Conservation (phyloP, 2,329 filamentous ascomycete genomes). For the Microsporum ferrugineum region DNA sequence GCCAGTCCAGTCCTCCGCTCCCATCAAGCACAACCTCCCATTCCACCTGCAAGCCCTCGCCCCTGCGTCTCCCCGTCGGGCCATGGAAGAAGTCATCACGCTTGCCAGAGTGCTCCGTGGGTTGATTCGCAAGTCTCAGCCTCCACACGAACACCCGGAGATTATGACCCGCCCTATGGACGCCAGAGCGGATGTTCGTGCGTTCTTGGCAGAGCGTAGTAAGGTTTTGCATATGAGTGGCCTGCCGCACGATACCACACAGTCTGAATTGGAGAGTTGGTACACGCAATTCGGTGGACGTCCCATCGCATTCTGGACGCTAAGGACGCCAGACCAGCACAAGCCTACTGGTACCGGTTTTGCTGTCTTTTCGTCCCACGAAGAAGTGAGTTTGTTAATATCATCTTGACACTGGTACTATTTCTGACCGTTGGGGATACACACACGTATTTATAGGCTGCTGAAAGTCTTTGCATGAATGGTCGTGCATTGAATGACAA, state of each 20-base stretch:
- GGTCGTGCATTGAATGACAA: constrained; percentile 96
- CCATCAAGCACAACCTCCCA: constrained; percentile 96
- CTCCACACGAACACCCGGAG: constrained; percentile 83
- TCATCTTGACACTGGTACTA: constrained; percentile 7
- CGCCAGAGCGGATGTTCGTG: constrained; percentile 87
- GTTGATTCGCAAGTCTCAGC: constrained; percentile 91
- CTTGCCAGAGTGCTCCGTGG: constrained; percentile 84
- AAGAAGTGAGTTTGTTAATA: constrained; percentile 60
- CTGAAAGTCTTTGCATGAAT: constrained; percentile 98
- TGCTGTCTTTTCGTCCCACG: constrained; percentile 95
- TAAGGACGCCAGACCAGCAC: constrained; percentile 94
- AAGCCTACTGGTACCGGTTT: constrained; percentile 99
- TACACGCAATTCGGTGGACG: constrained; percentile 97
- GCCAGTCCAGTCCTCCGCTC: constrained; percentile 90
- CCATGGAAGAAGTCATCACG: constrained; percentile 95
- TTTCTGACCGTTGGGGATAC: constrained; percentile 6
- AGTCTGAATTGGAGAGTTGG: constrained; percentile 98
- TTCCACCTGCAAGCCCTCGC: constrained; percentile 95
- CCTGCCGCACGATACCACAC: constrained; percentile 91
- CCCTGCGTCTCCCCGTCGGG: constrained; percentile 85
- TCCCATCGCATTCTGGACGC: constrained; percentile 97
- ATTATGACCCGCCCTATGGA: constrained; percentile 93
- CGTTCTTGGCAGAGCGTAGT: constrained; percentile 89
- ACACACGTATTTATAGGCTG: constrained; percentile 50
- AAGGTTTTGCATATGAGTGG: constrained; percentile 98